Base-by-base conservation (phyloP, 495 filamentous ascomycete species). In the Annulohypoxylon stygium region DNA sequence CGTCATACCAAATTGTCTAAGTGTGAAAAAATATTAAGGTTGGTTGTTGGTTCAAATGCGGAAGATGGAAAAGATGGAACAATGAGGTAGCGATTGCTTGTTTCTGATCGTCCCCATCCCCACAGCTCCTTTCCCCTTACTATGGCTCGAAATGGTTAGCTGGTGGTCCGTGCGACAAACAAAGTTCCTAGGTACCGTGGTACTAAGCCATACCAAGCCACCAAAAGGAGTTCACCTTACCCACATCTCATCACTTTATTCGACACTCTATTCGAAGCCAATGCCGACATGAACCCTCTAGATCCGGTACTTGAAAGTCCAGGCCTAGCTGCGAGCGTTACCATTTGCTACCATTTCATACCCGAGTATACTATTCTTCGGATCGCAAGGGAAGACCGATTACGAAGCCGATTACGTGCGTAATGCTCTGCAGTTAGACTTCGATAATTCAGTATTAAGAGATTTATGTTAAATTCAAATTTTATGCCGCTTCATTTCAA, bases 1-100 rank as follows among this genome's bases (percentile, higher is more conserved):
- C 4, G n/a, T 43, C 34, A 41, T 43, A 23, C 20, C 59, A 64
- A 30, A 53, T 33, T 33, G 58, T 20, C 25, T 37, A 25, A 50
- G 50, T 37, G 54, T 30, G 30, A 26, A 30, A 64, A 53, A 72
- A 50, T 33, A 48, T 57, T 63, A 55, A 63, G 62, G 34, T 33
- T 50, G 12, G 47, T 65, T 34, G 47, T 62, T 64, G 25, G 30
- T 36, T 41, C 58, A 61, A 51, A 73, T 53, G 53, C 65, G 60
- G 70, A 68, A 68, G 60, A 73, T 65, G 71, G 61, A 66, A 68
- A 67, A 68, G 60, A 73, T 61, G 71, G 66, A 66, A 69, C 61
- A 69, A 65, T 51, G 71, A 66, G 61, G 68, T 60, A 41, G 70
- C 54, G 65, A 72, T 63, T 54, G 59, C 60, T 65, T 68, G 65